Percentiles rank a stretch among this genome's conserved stretches.
Evolutionary conservation across 306 rosid genomes (phyloP).

Genomic region (Prunus fruticosa): DNA sequence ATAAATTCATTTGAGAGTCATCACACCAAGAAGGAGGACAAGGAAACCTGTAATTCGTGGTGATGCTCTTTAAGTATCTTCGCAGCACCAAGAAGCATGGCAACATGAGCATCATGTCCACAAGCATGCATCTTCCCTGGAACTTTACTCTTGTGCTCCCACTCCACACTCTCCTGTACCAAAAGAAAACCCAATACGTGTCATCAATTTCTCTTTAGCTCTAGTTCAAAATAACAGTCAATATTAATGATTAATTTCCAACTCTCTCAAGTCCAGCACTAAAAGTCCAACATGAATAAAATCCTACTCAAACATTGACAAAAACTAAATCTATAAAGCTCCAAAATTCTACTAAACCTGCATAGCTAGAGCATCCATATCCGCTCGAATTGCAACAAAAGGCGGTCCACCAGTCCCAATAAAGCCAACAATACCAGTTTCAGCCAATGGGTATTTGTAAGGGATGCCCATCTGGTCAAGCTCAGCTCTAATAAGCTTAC

Average conservation of each 20-base stretch:
- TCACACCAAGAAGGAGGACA: background rate
- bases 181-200: background rate
- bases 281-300: background rate
- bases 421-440: constrained; percentile 71
- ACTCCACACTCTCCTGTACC: constrained; percentile 70
- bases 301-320: background rate
- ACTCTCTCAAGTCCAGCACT: background rate
- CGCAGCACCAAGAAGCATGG: constrained; percentile 97
- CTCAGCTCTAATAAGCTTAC: constrained; percentile 63
- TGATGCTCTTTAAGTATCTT: constrained; percentile 63
- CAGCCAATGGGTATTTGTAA: constrained; percentile 63
- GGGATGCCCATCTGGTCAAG: constrained; percentile 54
- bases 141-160: constrained; percentile 89
- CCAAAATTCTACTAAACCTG: constrained; percentile 42
- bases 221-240: background rate
- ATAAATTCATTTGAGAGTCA: background rate
- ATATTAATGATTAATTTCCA: background rate
- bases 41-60: constrained; percentile 40
- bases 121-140: constrained; percentile 96
- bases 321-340: background rate
- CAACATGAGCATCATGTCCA: constrained; percentile 92
- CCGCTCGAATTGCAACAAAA: constrained; percentile 84
- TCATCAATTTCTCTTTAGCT: background rate
- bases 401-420: constrained; percentile 69
- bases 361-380: constrained; percentile 86